Percentiles rank a stretch among this genome's conserved stretches.
Conservation (phyloP, 1,284 basidiomycete species). For the Pterulicium gracile region DNA sequence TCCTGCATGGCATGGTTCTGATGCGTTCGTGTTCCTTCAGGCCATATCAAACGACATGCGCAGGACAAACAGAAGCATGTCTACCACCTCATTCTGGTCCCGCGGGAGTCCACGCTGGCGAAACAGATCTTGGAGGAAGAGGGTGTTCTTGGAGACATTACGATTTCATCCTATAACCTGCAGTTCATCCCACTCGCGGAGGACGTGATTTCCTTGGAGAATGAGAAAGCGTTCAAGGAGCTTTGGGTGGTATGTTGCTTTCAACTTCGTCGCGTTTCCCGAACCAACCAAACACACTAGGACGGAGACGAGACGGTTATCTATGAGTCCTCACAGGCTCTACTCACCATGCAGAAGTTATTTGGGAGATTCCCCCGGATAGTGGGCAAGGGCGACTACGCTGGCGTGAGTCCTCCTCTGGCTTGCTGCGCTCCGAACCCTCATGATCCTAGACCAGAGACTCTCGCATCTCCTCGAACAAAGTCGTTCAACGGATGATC, state of each 20-base stretch:
- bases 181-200: constrained; percentile 90
- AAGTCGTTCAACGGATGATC: constrained; percentile 13
- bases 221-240: constrained; percentile 75
- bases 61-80: constrained; percentile 63
- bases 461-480: constrained; percentile 54
- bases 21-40: constrained; percentile 29
- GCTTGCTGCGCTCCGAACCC: constrained; percentile 8
- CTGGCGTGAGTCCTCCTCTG: constrained; percentile 49
- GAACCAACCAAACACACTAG: constrained; percentile 26
- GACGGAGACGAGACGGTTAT: constrained; percentile 91
- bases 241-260: constrained; percentile 64
- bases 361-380: constrained; percentile 91
- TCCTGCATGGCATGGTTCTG: constrained; percentile 13
- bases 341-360: constrained; percentile 77
- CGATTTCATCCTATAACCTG: constrained; percentile 78
- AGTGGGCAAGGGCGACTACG: constrained; percentile 87
- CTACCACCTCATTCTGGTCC: constrained; percentile 87
- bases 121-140: constrained; percentile 80
- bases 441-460: constrained; percentile 35
- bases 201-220: constrained; percentile 84
- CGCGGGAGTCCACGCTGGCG: constrained; percentile 80
- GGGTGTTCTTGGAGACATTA: constrained; percentile 85
- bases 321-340: constrained; percentile 81
- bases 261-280: constrained; percentile 2
- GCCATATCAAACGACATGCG: constrained; percentile 76